Base-by-base conservation (phyloP, 306 rosid species). In the Biancaea sappan region DNA sequence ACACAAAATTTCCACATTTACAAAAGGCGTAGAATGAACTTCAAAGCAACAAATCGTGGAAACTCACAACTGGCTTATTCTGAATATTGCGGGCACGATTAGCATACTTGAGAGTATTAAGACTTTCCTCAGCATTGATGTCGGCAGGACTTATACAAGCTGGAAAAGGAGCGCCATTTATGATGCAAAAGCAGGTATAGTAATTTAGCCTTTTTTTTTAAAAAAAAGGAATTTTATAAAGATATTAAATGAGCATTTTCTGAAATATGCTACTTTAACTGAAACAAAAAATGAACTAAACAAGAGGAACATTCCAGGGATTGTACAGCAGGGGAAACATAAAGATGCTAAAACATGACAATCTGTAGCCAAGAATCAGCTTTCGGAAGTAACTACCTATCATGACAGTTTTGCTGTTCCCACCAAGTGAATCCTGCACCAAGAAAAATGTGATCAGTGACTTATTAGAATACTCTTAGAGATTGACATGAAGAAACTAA, bases 41-140 rank as follows among this genome's bases (percentile, higher is more conserved):
- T 41, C 19, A 10, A 48, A 48, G 48, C 61, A 65, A 74, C 61
- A 73, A 54, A 63, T 41, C 46, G 18, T 60, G 76, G 11, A 79
- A 86, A 82, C 94, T 85, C 85, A 91, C 97, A 60, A 91, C 88
- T 54, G 94, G 94, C 77, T 87, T 91, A 78, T 91, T 91, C 83
- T 91, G 97, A 77, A 91, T 91, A 81, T 91, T 91, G 72, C 97
- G 97, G 22, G 97, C 97, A 61, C 97, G 97, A 81, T 91, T 91
- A 54, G 97, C 97, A 74, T 91, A 91, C 73, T 91, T 91, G 56
- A 91, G 97, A 62, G 97, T 91, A 73, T 87, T 91, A 46, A 88
- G 92, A 61, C 89, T 85, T 85, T 91, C 97, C 83, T 91, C 97
- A 0, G 86, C 89, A 72, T 91, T 91, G 80, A 91, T 78, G 79